Percentiles rank a stretch among this genome's conserved stretches.
phyloP scores from a whole-genome alignment of 2,329 filamentous ascomycete species.

The Fulvia fulva region DNA sequence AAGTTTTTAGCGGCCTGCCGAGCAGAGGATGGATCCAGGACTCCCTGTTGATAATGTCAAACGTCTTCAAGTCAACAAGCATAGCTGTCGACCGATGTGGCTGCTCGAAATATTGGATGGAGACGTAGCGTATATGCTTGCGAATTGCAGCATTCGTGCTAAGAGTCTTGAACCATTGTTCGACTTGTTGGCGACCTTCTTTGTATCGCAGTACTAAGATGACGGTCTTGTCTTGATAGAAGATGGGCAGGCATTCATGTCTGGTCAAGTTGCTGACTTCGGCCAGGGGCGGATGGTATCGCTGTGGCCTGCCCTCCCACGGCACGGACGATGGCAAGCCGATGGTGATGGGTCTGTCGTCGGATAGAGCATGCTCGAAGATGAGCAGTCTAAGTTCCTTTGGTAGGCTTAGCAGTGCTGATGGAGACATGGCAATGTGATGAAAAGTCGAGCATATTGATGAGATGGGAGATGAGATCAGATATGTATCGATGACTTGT shows the following conservation, averaged over 20 bases:
- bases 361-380: constrained; percentile 11
- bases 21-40: constrained; percentile 11
- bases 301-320: constrained; percentile 14
- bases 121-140: constrained; percentile 10
- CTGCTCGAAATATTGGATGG: constrained; percentile 17
- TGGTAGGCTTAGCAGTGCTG: constrained; percentile 11
- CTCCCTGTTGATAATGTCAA: constrained; percentile 8
- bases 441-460: neutral
- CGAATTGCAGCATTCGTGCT: neutral
- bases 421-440: neutral
- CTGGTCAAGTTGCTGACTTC: constrained; percentile 12
- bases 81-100: constrained; percentile 14
- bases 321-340: constrained; percentile 7
- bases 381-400: constrained; percentile 17
- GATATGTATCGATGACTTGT: neutral
- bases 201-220: constrained; percentile 13
- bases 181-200: constrained; percentile 15
- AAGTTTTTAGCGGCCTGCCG: constrained; percentile 2
- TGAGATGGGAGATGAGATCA: neutral
- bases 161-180: constrained; percentile 11
- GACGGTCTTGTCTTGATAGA: constrained; percentile 10
- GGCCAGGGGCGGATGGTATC: constrained; percentile 14
- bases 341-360: constrained; percentile 3
- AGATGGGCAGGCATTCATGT: constrained; percentile 9
- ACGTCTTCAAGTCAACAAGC: constrained; percentile 5